Percentiles rank a stretch among this genome's conserved stretches.
phyloP scores from a whole-genome alignment of 2,329 filamentous ascomycete species.

The Colletotrichum tanaceti region DNA sequence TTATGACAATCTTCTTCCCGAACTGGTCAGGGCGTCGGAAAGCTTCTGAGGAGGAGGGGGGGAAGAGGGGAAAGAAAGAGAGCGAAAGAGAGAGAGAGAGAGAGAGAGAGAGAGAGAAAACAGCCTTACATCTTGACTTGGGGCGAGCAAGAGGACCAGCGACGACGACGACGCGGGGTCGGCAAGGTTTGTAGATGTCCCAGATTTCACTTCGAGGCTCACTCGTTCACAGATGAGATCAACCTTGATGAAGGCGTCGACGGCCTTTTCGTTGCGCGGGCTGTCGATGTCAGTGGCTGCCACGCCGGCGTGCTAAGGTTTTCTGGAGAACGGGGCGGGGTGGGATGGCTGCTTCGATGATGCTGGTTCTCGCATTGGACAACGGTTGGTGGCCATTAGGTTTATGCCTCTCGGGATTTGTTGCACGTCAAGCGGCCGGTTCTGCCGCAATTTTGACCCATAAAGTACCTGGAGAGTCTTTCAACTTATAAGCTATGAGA shows the following conservation, averaged over 20 bases:
- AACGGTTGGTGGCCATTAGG: neutral
- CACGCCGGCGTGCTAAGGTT: neutral
- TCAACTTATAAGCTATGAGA: no score
- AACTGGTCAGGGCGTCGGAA: conserved; percentile 8
- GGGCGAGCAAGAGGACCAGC: neutral
- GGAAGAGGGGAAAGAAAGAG: no score
- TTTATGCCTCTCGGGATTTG: neutral
- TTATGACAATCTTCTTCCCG: neutral
- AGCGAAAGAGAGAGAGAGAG: neutral
- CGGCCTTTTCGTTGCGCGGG: neutral
- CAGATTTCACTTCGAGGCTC: neutral
- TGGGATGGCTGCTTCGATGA: neutral
- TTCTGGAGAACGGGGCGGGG: neutral
- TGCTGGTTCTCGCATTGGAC: neutral
- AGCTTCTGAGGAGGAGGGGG: conserved; percentile 16
- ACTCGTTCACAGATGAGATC: conserved; percentile 2
- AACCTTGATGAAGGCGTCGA: conserved; percentile 5
- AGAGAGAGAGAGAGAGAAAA: neutral
- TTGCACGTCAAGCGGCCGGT: no score
- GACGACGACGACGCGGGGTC: neutral
- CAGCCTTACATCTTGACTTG: neutral
- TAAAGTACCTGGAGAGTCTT: no score
- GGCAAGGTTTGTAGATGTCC: neutral
- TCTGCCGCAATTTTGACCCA: no score
- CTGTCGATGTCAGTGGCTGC: neutral